Evolutionary conservation across 2,329 filamentous ascomycete genomes (phyloP).

Genomic region (Arthrinium puccinioides): DNA sequence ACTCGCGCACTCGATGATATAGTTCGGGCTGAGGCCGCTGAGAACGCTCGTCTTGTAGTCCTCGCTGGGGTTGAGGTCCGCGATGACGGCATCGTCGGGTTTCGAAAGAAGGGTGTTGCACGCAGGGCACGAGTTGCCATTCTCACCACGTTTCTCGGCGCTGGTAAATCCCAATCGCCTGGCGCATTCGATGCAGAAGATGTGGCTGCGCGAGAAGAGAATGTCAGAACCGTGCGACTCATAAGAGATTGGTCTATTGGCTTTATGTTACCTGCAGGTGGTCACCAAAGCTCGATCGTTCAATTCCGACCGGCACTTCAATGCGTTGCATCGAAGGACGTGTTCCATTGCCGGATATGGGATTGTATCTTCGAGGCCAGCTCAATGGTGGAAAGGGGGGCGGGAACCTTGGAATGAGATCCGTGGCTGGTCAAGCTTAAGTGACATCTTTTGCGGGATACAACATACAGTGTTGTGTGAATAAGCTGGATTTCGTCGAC

Average conservation of each 20-base stretch:
- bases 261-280: slow-evolving; percentile 63
- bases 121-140: slow-evolving; percentile 61
- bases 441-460: too few species aligned
- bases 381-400: too few species aligned
- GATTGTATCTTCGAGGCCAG: too few species aligned
- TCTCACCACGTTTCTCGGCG: slow-evolving; percentile 33
- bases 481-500: too few species aligned
- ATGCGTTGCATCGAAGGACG: slow-evolving; percentile 68
- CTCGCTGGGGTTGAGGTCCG: slow-evolving; percentile 70
- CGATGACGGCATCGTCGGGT: slow-evolving; percentile 67
- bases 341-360: too few species aligned
- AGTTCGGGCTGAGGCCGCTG: slow-evolving; percentile 71
- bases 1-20: slow-evolving; percentile 81
- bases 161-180: slow-evolving; percentile 54
- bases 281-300: slow-evolving; percentile 72
- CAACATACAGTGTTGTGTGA: too few species aligned
- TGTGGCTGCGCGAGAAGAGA: slow-evolving; percentile 53
- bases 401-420: too few species aligned
- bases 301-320: slow-evolving; percentile 67
- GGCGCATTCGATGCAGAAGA: slow-evolving; percentile 76
- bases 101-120: slow-evolving; percentile 63
- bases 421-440: too few species aligned
- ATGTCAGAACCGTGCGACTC: background rate
- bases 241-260: background rate
- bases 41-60: slow-evolving; percentile 86